A percentile compares a stretch with the other conserved stretches of the same genome.
These are phyloP conservation scores for Kurtzmaniella fragi DNA, from an alignment of 805 yeast genomes.

Conservation along the genomic window DNA sequence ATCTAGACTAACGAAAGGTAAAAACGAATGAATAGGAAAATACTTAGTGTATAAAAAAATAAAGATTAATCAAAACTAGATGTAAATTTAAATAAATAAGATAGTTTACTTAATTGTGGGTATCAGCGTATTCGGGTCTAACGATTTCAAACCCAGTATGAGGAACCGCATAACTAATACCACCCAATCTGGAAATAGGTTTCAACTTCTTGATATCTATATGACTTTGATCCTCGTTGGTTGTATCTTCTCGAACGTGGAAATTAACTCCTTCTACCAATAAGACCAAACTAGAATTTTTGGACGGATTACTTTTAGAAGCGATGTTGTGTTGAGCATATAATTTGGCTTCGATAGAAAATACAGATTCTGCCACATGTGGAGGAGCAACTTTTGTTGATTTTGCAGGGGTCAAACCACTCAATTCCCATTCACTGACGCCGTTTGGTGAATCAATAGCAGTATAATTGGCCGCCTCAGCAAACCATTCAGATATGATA, in stretches of 20 bases:
- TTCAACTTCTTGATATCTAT: constrained; percentile 44
- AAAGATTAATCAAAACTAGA: no score
- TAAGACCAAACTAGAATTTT: constrained; percentile 31
- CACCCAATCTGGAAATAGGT: constrained; percentile 53
- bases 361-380: constrained; percentile 58
- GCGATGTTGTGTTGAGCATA: constrained; percentile 39
- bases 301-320: constrained; percentile 32
- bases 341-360: constrained; percentile 52
- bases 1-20: constrained; percentile 26
- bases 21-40: no score
- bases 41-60: no score
- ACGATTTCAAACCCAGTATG: constrained; percentile 41
- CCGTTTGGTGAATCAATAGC: constrained; percentile 43
- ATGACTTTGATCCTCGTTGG: constrained; percentile 32
- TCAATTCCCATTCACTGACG: constrained; percentile 50
- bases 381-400: constrained; percentile 47
- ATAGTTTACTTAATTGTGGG: no score
- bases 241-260: constrained; percentile 53
- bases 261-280: constrained; percentile 54
- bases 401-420: constrained; percentile 46
- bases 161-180: constrained; percentile 41
- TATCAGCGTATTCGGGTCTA: constrained; percentile 44
- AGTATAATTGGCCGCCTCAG: constrained; percentile 57
- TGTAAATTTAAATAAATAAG: no score
- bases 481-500: constrained; percentile 58